Conservation (phyloP, 495 filamentous ascomycete species). For the Lentithecium fluviatile region DNA sequence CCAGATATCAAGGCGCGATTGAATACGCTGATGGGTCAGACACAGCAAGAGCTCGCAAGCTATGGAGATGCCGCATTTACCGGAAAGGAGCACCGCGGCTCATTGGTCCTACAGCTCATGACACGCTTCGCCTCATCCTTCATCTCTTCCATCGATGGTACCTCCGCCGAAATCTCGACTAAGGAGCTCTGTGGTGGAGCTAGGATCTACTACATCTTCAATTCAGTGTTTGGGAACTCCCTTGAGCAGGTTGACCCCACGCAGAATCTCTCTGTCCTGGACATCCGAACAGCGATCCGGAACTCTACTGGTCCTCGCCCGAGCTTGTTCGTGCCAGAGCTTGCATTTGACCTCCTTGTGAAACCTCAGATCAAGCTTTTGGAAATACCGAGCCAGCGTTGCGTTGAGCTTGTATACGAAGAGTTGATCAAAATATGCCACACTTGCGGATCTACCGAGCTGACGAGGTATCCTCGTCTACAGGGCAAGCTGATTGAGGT, state of each 20-base stretch:
- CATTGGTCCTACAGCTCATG: constrained; percentile 94
- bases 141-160: constrained; percentile 98
- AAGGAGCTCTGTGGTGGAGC: constrained; percentile 97
- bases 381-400: constrained; percentile 92
- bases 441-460: constrained; percentile 93
- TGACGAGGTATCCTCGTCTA: constrained; percentile 85
- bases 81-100: constrained; percentile 93
- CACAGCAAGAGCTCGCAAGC: constrained; percentile 95
- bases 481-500: constrained; percentile 98
- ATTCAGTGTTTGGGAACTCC: constrained; percentile 97
- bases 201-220: constrained; percentile 99
- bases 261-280: constrained; percentile 88
- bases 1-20: constrained; percentile 97
- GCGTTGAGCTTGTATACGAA: constrained; percentile 97
- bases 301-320: constrained; percentile 97
- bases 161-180: constrained; percentile 96
- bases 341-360: constrained; percentile 95
- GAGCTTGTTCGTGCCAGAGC: constrained; percentile 93
- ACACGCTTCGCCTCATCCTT: constrained; percentile 97
- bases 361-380: constrained; percentile 98
- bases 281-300: constrained; percentile 96
- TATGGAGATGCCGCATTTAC: constrained; percentile 98
- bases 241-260: constrained; percentile 95
- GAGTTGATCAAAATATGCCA: constrained; percentile 99
- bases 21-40: constrained; percentile 98